These are phyloP conservation scores for Platanthera zijinensis DNA, from an alignment of 106 monocot genomes.

Conservation along the genomic window DNA sequence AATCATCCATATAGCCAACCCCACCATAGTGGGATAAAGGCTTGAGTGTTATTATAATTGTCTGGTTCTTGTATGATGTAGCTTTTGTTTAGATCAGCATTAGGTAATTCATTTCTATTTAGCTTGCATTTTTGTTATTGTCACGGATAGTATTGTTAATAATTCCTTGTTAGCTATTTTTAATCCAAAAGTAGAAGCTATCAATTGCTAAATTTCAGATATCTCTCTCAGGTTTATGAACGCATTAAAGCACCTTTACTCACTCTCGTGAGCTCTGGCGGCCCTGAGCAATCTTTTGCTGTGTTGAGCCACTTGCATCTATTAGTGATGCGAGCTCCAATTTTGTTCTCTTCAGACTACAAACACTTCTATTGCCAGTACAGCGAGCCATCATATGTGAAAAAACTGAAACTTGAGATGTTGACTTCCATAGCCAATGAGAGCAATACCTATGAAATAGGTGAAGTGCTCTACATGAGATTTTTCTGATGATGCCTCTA, in stretches of 20 bases:
- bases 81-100: background rate
- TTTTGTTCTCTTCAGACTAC: slow-evolving; percentile 95
- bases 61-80: background rate
- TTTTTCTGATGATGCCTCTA: background rate
- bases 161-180: background rate
- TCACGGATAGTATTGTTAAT: background rate
- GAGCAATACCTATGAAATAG: slow-evolving; percentile 98
- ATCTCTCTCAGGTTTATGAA: slow-evolving; percentile 73
- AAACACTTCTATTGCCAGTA: slow-evolving; percentile 97
- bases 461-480: slow-evolving; percentile 23
- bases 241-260: slow-evolving; percentile 97
- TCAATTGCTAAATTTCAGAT: background rate
- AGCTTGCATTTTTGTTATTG: background rate
- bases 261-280: slow-evolving; percentile 88
- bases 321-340: slow-evolving; percentile 96
- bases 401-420: slow-evolving; percentile 99
- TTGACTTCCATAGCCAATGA: slow-evolving; percentile 98
- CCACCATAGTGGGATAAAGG: too few species aligned
- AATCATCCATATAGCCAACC: too few species aligned
- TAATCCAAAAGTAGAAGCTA: background rate
- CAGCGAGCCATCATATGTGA: slow-evolving; percentile 93
- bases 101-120: background rate
- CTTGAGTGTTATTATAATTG: too few species aligned
- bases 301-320: slow-evolving; percentile 91
- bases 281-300: slow-evolving; percentile 94